Evolutionary conservation across 805 yeast species (phyloP).

Genomic region (Saccharomycopsis capsularis): DNA sequence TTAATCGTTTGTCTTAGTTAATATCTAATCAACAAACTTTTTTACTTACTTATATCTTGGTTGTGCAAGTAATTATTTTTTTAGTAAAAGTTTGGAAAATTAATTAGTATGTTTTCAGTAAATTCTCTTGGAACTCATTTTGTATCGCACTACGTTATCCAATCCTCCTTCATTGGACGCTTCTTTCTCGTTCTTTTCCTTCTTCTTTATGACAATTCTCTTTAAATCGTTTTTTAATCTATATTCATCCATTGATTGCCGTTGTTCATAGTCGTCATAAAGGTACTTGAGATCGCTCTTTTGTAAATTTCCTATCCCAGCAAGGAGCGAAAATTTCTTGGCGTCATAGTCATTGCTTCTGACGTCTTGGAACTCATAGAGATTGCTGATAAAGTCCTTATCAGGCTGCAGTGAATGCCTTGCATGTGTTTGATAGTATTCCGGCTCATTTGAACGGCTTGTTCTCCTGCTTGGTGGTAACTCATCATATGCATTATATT

Average conservation of each 20-base stretch:
- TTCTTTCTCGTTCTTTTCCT: slow-evolving; percentile 19
- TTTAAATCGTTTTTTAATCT: slow-evolving; percentile 12
- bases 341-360: not conserved
- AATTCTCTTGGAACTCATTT: slow-evolving; percentile 70
- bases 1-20: not conserved
- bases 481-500: too few species aligned
- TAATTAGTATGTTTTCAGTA: slow-evolving; percentile 24
- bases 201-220: not conserved
- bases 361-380: not conserved
- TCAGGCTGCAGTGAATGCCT: too few species aligned
- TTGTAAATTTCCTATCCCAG: not conserved
- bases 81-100: too few species aligned
- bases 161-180: slow-evolving; percentile 33
- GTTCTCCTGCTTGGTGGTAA: too few species aligned
- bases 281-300: not conserved
- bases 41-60: too few species aligned
- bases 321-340: not conserved
- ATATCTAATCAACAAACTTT: too few species aligned
- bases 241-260: slow-evolving; percentile 8
- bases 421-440: too few species aligned
- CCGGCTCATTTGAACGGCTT: too few species aligned
- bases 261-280: slow-evolving; percentile 11
- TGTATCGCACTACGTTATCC: slow-evolving; percentile 50
- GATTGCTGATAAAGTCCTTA: not conserved
- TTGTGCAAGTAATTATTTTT: too few species aligned